These are phyloP conservation scores for Asterophora lycoperdoides DNA, from an alignment of 768 basidiomycete genomes.

Conservation along the genomic window DNA sequence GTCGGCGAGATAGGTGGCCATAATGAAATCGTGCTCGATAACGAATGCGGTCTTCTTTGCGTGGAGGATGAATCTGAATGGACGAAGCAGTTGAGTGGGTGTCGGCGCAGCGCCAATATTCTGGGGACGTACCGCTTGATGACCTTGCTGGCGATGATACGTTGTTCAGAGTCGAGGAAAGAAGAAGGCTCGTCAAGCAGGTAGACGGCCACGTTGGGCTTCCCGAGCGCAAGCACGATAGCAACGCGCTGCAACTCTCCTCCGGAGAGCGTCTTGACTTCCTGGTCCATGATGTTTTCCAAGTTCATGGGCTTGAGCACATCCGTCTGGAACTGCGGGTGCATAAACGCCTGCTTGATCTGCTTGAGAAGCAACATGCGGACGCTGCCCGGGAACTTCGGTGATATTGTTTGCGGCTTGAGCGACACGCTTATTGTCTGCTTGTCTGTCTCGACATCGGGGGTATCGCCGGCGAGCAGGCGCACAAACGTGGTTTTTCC, in stretches of 20 bases:
- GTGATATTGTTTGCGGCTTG: conserved; percentile 98
- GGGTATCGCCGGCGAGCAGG: conserved; percentile 87
- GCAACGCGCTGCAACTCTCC: conserved; percentile 98
- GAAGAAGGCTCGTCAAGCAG: conserved; percentile 90
- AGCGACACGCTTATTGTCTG: conserved; percentile 84
- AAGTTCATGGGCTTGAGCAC: conserved; percentile 97
- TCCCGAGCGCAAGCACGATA: conserved; percentile 88
- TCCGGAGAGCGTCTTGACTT: conserved; percentile 96
- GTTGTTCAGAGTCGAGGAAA: conserved; percentile 98
- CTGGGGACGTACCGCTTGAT: conserved; percentile 74
- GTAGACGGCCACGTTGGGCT: conserved; percentile 78
- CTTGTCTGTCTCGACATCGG: conserved; percentile 81
- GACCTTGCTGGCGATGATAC: conserved; percentile 96
- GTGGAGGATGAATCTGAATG: conserved; percentile 76
- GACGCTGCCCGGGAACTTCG: conserved; percentile 96
- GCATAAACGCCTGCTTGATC: conserved; percentile 96
- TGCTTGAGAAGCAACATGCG: conserved; percentile 91
- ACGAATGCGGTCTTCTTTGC: conserved; percentile 98
- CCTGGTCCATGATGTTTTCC: conserved; percentile 94
- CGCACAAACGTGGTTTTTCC: conserved; percentile 99
- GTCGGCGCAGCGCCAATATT: no score
- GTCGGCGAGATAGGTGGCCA: conserved; percentile 99
- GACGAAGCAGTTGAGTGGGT: conserved; percentile 6
- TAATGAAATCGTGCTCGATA: conserved; percentile 99
- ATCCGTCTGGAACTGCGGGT: conserved; percentile 98